Evolutionary conservation across 1,284 basidiomycete species (phyloP).

Genomic region (Rhodofomes roseus): DNA sequence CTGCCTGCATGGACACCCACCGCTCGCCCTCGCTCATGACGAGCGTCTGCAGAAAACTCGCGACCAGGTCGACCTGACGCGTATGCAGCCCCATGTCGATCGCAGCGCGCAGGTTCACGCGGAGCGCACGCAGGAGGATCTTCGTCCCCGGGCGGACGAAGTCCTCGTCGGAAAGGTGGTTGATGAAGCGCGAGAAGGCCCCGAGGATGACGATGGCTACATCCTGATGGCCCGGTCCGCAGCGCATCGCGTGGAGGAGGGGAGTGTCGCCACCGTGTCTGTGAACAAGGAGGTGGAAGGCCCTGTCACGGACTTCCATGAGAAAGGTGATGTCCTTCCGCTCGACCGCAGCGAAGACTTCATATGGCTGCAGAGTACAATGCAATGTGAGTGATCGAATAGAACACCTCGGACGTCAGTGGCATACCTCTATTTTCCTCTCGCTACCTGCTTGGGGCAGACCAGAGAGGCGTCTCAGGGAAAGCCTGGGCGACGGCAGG

Average conservation of each 20-base stretch:
- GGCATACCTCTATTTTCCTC: slow-evolving; percentile 61
- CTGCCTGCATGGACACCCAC: slow-evolving; percentile 65
- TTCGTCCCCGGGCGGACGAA: slow-evolving; percentile 61
- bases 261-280: slow-evolving; percentile 75
- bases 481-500: slow-evolving; percentile 11
- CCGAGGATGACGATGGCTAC: slow-evolving; percentile 74
- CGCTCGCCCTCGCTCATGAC: slow-evolving; percentile 85
- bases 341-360: slow-evolving; percentile 73
- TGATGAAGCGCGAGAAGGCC: slow-evolving; percentile 79
- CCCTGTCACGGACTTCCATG: slow-evolving; percentile 75
- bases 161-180: slow-evolving; percentile 71
- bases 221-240: slow-evolving; percentile 69
- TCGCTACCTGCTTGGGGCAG: slow-evolving; percentile 29
- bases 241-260: slow-evolving; percentile 76
- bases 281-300: slow-evolving; percentile 73
- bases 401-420: neutral
- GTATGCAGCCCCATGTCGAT: slow-evolving; percentile 78
- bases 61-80: slow-evolving; percentile 73
- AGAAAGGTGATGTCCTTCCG: slow-evolving; percentile 69
- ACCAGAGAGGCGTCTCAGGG: slow-evolving; percentile 4
- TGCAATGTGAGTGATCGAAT: neutral
- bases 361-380: slow-evolving; percentile 52
- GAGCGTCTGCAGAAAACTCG: slow-evolving; percentile 79
- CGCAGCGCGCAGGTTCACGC: slow-evolving; percentile 76
- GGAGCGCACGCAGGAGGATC: slow-evolving; percentile 65